These are phyloP conservation scores for Aspergillus unguis DNA, from an alignment of 2,329 filamentous ascomycete genomes.

Conservation along the genomic window DNA sequence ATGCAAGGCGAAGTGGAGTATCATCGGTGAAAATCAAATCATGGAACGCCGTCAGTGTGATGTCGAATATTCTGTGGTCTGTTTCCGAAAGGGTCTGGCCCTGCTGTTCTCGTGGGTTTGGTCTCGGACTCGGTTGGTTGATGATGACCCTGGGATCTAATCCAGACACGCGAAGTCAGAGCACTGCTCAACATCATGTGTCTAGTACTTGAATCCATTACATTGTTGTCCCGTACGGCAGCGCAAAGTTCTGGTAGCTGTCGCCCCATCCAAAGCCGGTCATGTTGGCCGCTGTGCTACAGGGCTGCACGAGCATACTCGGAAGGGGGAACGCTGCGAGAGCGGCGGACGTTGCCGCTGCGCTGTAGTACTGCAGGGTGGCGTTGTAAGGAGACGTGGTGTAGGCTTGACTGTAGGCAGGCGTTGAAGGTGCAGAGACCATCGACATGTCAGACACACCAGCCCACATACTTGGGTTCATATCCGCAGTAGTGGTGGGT, in stretches of 20 bases:
- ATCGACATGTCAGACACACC: constrained; percentile 69
- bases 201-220: constrained; percentile 44
- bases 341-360: constrained; percentile 69
- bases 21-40: constrained; percentile 45
- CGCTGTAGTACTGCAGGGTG: constrained; percentile 67
- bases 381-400: constrained; percentile 62
- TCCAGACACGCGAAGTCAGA: constrained; percentile 25
- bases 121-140: constrained; percentile 41
- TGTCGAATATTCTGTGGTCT: constrained; percentile 47
- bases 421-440: constrained; percentile 59
- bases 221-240: constrained; percentile 71
- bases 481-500: constrained; percentile 67
- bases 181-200: constrained; percentile 26
- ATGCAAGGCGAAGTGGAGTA: constrained; percentile 39
- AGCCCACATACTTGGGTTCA: constrained; percentile 71
- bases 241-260: constrained; percentile 75
- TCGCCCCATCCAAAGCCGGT: constrained; percentile 76
- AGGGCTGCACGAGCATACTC: constrained; percentile 79
- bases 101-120: constrained; percentile 33
- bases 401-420: constrained; percentile 75
- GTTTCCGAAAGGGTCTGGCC: constrained; percentile 35
- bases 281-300: constrained; percentile 74
- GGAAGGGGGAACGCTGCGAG: constrained; percentile 77
- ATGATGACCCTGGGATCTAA: constrained; percentile 21
- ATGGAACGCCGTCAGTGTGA: constrained; percentile 53